Base-by-base conservation (phyloP, 2,329 filamentous ascomycete genomes). In the Pochonia chlamydosporia region DNA sequence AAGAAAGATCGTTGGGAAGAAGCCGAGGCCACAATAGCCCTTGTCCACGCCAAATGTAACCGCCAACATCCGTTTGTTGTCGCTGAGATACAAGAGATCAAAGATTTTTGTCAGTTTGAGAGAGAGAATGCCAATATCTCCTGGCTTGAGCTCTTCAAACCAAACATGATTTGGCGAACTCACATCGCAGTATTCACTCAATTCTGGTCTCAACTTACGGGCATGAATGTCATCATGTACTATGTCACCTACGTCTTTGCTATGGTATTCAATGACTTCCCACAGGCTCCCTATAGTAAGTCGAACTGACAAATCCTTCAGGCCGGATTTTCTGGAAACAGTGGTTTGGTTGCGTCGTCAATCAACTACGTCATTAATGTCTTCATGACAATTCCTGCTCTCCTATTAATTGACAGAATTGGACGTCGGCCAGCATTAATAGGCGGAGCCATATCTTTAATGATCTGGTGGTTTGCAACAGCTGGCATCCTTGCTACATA, bases 291-390 rank as follows among this genome's bases (percentile, higher is more conserved):
- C n/a, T n/a, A n/a, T n/a, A n/a, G n/a, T n/a, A n/a, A n/a, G n/a
- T n/a, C n/a, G n/a, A n/a, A n/a, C n/a, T n/a, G n/a, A n/a, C n/a
- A n/a, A n/a, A n/a, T n/a, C n/a, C n/a, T n/a, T n/a, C n/a, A n/a
- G n/a, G 66, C 66, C 0, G 66, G 66, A 0, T 68, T 68, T 46
- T 48, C 42, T 9, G 64, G 66, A 9, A 75, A 79, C 47, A 64
- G 74, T 50, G 75, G 74, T 33, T 63, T 81, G 9, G 67, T 78
- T 41, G 76, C 76, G 1, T 78, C 76, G 0, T 75, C 73, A 4
- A 76, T 81, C 16, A 73, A 78, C 54, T 81, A 81, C 52, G 74
- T 90, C 56, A 88, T 92, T 71, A 91, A 91, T 62, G 87, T 92
- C 2, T 50, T 83, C 44, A 87, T 89, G 82, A 92, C 88, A 0